phyloP scores from a whole-genome alignment of 2,329 filamentous ascomycete species.

The Thelonectria rubi region DNA sequence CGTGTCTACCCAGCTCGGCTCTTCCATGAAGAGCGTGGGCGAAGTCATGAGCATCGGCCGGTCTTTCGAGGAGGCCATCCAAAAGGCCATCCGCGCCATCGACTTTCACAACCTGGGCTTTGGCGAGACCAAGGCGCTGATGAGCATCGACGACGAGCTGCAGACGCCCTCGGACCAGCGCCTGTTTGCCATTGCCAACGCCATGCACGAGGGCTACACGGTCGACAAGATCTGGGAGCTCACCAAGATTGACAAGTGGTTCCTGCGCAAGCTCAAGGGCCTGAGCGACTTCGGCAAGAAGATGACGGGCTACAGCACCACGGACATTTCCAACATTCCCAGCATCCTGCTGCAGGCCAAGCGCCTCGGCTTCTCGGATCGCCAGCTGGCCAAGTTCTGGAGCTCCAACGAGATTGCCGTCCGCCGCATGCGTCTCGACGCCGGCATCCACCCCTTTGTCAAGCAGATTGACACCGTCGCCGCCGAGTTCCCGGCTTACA shows the following conservation, averaged over 20 bases:
- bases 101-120: slow-evolving; percentile 97
- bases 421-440: slow-evolving; percentile 83
- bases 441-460: slow-evolving; percentile 85
- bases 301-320: slow-evolving; percentile 73
- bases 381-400: slow-evolving; percentile 93
- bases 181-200: slow-evolving; percentile 96
- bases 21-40: slow-evolving; percentile 99
- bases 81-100: slow-evolving; percentile 95
- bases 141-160: slow-evolving; percentile 95
- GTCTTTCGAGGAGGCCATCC: slow-evolving; percentile 97
- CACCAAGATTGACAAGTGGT: slow-evolving; percentile 99
- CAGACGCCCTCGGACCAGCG: slow-evolving; percentile 98
- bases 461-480: slow-evolving; percentile 99
- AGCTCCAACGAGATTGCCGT: slow-evolving; percentile 93
- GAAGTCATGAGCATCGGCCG: slow-evolving; percentile 99
- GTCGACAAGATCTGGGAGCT: slow-evolving; percentile 98
- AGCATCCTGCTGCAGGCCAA: slow-evolving; percentile 84
- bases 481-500: slow-evolving; percentile 92
- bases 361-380: slow-evolving; percentile 92
- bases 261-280: slow-evolving; percentile 89
- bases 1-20: slow-evolving; percentile 93
- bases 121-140: slow-evolving; percentile 88
- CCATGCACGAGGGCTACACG: slow-evolving; percentile 92
- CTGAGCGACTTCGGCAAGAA: slow-evolving; percentile 87
- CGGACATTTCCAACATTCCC: slow-evolving; percentile 70